phyloP scores from a whole-genome alignment of 768 basidiomycete genomes.

The Leccinum imitatum region DNA sequence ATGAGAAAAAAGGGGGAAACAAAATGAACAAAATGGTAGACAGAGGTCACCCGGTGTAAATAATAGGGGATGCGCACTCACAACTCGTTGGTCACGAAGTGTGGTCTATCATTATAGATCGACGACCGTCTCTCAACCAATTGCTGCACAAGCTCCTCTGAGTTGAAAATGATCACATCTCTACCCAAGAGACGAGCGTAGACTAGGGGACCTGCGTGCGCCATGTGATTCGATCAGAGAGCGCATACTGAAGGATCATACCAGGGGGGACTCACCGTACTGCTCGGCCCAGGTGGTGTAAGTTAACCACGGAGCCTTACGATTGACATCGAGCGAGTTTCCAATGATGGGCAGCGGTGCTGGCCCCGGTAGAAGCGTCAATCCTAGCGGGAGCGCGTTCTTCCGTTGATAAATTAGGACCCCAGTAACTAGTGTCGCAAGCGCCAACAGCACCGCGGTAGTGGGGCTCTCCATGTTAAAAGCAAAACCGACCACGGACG shows the following conservation, averaged over 20 bases:
- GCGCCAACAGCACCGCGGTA: not conserved
- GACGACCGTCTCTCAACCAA: constrained; percentile 18
- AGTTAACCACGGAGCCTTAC: constrained; percentile 8
- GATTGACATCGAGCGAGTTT: constrained; percentile 7
- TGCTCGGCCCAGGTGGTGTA: constrained; percentile 14
- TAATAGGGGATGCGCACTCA: not conserved
- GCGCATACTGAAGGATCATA: not conserved
- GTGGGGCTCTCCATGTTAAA: not conserved
- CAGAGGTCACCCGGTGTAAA: not conserved
- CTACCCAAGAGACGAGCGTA: constrained; percentile 1
- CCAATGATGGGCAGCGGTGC: constrained; percentile 14
- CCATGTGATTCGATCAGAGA: not conserved
- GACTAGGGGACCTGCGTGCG: not conserved
- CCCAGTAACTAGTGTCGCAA: not conserved
- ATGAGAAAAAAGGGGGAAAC: not conserved
- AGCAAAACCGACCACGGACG: not conserved
- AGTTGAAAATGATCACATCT: constrained; percentile 13
- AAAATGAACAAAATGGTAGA: not conserved
- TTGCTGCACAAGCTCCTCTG: constrained; percentile 10
- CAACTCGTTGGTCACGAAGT: constrained; percentile 9
- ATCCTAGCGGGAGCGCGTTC: not conserved
- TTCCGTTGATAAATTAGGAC: not conserved
- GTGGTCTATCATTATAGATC: constrained; percentile 19
- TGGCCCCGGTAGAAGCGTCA: constrained; percentile 15
- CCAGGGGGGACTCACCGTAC: constrained; percentile 7